These are phyloP conservation scores for Vicia villosa DNA, from an alignment of 306 rosid species.

Conservation along the genomic window DNA sequence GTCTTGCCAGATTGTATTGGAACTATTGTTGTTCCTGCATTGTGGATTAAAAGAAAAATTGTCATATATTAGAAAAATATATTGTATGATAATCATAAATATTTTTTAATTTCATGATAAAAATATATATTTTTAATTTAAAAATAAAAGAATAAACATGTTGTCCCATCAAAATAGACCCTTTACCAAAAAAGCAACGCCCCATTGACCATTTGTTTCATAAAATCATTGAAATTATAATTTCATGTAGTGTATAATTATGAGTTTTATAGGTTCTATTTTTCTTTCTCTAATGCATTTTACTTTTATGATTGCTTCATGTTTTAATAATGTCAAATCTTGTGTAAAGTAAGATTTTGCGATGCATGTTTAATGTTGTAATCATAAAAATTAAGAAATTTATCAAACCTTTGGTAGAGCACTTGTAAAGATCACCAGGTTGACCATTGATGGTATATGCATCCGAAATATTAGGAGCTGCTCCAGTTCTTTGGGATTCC, in stretches of 20 bases:
- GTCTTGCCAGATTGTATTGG: constrained; percentile 74
- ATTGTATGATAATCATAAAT: not conserved
- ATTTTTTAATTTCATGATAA: not conserved
- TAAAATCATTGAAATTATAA: constrained; percentile 25
- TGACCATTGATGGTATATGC: constrained; percentile 94
- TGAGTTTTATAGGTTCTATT: not conserved
- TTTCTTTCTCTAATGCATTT: not conserved
- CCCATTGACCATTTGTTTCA: not conserved
- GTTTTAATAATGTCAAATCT: not conserved
- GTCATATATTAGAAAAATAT: not conserved
- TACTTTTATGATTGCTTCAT: not conserved
- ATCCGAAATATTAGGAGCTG: constrained; percentile 75
- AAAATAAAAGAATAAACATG: not conserved
- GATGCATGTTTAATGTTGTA: not conserved
- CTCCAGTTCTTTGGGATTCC: constrained; percentile 71
- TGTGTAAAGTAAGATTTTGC: constrained; percentile 6
- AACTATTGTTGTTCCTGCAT: constrained; percentile 62
- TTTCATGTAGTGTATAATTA: not conserved
- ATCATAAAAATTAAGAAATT: constrained; percentile 13
- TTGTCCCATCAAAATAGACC: not conserved
- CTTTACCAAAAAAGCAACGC: not conserved
- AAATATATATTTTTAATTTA: not conserved
- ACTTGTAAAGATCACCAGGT: constrained; percentile 91
- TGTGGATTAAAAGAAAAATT: not conserved
- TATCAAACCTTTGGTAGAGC: constrained; percentile 69